These are phyloP conservation scores for Monilinia aucupariae DNA, from an alignment of 2,329 filamentous ascomycete species.

Conservation along the genomic window DNA sequence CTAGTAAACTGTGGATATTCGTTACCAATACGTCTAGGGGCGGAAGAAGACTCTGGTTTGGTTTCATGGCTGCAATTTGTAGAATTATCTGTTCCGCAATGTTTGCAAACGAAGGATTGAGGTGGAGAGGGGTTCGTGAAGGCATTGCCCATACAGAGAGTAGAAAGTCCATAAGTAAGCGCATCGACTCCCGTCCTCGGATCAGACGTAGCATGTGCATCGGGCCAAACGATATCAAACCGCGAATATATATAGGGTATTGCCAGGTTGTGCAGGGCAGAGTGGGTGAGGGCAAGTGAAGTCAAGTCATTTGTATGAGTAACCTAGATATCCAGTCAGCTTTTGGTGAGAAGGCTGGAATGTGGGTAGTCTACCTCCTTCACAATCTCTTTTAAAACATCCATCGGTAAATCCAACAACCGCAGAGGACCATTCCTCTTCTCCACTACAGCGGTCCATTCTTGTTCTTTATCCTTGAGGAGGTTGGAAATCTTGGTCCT, in stretches of 20 bases:
- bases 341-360: neutral
- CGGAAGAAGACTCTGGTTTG: constrained; percentile 18
- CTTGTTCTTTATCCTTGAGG: constrained; percentile 56
- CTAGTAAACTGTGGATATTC: constrained; percentile 73
- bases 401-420: constrained; percentile 70
- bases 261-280: constrained; percentile 67
- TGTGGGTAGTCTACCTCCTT: constrained; percentile 56
- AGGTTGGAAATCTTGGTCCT: constrained; percentile 38
- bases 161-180: constrained; percentile 75
- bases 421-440: constrained; percentile 53
- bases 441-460: constrained; percentile 59
- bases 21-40: constrained; percentile 54
- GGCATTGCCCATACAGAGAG: constrained; percentile 67
- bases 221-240: constrained; percentile 86
- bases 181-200: constrained; percentile 72
- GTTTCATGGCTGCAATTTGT: constrained; percentile 28
- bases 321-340: constrained; percentile 45
- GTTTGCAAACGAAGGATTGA: constrained; percentile 32
- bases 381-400: constrained; percentile 72
- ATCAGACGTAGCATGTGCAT: constrained; percentile 57
- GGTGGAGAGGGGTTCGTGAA: constrained; percentile 38
- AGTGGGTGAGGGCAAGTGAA: constrained; percentile 71
- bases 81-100: constrained; percentile 32
- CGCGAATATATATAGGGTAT: constrained; percentile 77
- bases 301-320: constrained; percentile 79